Evolutionary conservation across 306 rosid species (phyloP), one percentile per base, ranked within the genome.

Genomic region (Inga leiocalycina): DNA sequence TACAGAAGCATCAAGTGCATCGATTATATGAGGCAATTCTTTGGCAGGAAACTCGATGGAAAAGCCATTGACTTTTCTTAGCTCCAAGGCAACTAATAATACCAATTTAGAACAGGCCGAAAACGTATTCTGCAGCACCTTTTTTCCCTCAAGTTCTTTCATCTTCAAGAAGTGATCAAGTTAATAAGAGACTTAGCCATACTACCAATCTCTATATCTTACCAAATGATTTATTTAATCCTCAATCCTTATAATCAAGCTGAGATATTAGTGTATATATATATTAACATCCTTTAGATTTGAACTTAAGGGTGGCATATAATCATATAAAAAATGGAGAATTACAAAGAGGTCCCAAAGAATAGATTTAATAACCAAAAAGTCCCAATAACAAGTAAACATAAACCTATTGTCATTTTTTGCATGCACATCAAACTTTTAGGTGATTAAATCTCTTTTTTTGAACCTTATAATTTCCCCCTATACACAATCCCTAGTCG

Each of bases 1-100:
- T 52, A 75, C 66, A 75, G 14, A 75, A 75, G 34, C 11, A 34
- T 52, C 19, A 51, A 75, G 66, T 19, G n/a, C 30, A 75, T 75
- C 2, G 78, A 75, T 3, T 75, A 32, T 30, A 8, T 12, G 11
- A 52, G 78, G 34, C 67, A 35, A 20, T 75, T 52, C 27, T 3
- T 75, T 5, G 34, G 24, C 48, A 75, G 66, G 24, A 34, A 52
- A 5, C 48, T 74, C 5, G 17, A 75, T 17, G 78, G 78, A 4
- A 75, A 51, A 19, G 66, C 66, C 16, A 10, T 30, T 48, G 66
- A 34, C 30, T 10, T 27, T 74, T 32, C 11, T 74, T 17, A 51
- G 30, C 14, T 32, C 6, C 30, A 32, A 49, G 65, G 1, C 77
- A 15, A 24, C 54, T 12, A 24, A 44, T 19, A 67, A 2, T 59